phyloP scores from a whole-genome alignment of 2,329 filamentous ascomycete genomes.

The Sporothrix euskadiensis region DNA sequence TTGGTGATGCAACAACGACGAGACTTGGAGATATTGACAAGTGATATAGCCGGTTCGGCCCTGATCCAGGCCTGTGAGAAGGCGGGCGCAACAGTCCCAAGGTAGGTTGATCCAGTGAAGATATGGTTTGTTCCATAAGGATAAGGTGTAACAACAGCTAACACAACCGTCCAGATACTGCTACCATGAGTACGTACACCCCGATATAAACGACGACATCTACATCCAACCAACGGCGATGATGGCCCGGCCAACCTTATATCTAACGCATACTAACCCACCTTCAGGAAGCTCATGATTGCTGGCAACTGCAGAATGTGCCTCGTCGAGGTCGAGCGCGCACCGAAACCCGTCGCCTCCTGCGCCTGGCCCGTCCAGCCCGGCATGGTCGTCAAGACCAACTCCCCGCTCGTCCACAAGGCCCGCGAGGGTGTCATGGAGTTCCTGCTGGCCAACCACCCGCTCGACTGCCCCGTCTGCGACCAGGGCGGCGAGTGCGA shows the following conservation, averaged over 20 bases:
- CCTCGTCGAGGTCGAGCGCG: slow-evolving; percentile 93
- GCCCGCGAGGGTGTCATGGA: slow-evolving; percentile 99
- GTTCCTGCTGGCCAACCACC: slow-evolving; percentile 94
- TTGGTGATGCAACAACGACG: not conserved
- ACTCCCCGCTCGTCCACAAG: slow-evolving; percentile 94
- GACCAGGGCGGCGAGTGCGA: slow-evolving; percentile 99
- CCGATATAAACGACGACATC: not conserved
- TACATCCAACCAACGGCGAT: not conserved
- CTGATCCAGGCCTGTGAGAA: slow-evolving; percentile 99
- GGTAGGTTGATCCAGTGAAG: slow-evolving; percentile 51
- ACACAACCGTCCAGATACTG: slow-evolving; percentile 69
- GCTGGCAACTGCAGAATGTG: slow-evolving; percentile 99
- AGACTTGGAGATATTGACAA: slow-evolving; percentile 17
- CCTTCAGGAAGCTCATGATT: slow-evolving; percentile 87
- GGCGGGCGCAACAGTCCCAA: slow-evolving; percentile 84
- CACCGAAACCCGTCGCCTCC: slow-evolving; percentile 95
- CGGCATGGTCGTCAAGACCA: slow-evolving; percentile 98
- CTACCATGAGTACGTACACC: slow-evolving; percentile 76
- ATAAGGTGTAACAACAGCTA: slow-evolving; percentile 35
- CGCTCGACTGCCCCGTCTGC: slow-evolving; percentile 94
- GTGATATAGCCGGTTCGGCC: slow-evolving; percentile 77
- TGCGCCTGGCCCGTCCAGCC: slow-evolving; percentile 99
- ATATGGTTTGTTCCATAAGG: not conserved
- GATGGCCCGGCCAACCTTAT: slow-evolving; percentile 43
- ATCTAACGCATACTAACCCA: slow-evolving; percentile 44